Percentiles rank a stretch among this genome's conserved stretches.
phyloP scores from a whole-genome alignment of 2,329 filamentous ascomycete species.

The Hypomyces perniciosus region DNA sequence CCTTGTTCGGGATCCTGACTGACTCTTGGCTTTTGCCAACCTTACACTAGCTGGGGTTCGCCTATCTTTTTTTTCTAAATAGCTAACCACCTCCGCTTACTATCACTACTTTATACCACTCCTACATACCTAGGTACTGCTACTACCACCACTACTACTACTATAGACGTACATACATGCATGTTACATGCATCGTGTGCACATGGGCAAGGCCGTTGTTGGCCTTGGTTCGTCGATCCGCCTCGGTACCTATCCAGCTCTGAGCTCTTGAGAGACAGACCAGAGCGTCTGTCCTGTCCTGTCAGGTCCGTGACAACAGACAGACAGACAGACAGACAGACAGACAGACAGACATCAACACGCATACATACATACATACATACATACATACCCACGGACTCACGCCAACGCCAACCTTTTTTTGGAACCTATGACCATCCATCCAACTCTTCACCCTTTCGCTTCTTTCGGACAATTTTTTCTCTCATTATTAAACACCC shows the following conservation, averaged over 20 bases:
- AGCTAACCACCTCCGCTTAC: background rate
- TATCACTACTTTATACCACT: background rate
- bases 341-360: background rate
- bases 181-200: background rate
- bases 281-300: no score
- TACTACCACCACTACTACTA: no score
- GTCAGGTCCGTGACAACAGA: background rate
- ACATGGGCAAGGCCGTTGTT: no score
- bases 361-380: background rate
- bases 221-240: no score
- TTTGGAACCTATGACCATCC: no score
- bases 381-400: background rate
- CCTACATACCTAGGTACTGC: no score
- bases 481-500: background rate
- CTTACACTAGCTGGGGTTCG: background rate
- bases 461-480: background rate
- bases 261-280: no score
- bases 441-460: background rate
- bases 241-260: no score
- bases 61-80: background rate
- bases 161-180: background rate
- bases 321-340: background rate
- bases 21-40: background rate
- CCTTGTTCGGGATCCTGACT: no score
- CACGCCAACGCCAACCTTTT: no score